These are phyloP conservation scores for Dactylellina leptospora DNA, from an alignment of 2,329 filamentous ascomycete species.

Conservation along the genomic window DNA sequence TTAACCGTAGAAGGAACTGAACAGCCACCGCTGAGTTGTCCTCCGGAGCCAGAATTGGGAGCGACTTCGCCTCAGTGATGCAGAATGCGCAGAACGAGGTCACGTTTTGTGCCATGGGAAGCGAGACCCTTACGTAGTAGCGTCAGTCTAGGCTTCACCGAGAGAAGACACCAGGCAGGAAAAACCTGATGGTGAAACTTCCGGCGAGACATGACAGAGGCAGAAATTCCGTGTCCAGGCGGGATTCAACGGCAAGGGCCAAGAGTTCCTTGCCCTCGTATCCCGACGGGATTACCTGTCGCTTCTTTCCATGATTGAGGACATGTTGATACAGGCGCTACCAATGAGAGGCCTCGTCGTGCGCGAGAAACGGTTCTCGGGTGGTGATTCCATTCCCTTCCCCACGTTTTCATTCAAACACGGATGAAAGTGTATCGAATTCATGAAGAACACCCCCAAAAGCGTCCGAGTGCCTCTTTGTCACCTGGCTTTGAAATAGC, in stretches of 20 bases:
- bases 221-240: constrained; percentile 10
- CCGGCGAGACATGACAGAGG: not conserved
- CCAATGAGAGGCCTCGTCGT: not conserved
- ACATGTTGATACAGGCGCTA: not conserved
- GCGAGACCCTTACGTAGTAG: constrained; percentile 36
- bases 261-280: constrained; percentile 32
- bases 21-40: constrained; percentile 46
- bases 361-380: constrained; percentile 5
- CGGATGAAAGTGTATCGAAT: constrained; percentile 37
- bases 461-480: constrained; percentile 14
- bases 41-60: constrained; percentile 43
- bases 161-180: not conserved
- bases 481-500: constrained; percentile 2
- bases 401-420: too few relatives aligned
- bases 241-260: constrained; percentile 44
- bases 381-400: not conserved
- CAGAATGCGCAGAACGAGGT: constrained; percentile 25
- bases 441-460: constrained; percentile 33
- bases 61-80: constrained; percentile 42
- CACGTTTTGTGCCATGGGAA: constrained; percentile 35
- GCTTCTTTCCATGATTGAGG: not conserved
- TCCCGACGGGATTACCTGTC: constrained; percentile 14
- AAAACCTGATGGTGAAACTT: not conserved
- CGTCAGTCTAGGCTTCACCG: constrained; percentile 12
- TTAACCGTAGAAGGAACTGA: constrained; percentile 47